phyloP scores from a whole-genome alignment of 371 early-diverging fungal genomes.

The Phascolomyces articulosus region DNA sequence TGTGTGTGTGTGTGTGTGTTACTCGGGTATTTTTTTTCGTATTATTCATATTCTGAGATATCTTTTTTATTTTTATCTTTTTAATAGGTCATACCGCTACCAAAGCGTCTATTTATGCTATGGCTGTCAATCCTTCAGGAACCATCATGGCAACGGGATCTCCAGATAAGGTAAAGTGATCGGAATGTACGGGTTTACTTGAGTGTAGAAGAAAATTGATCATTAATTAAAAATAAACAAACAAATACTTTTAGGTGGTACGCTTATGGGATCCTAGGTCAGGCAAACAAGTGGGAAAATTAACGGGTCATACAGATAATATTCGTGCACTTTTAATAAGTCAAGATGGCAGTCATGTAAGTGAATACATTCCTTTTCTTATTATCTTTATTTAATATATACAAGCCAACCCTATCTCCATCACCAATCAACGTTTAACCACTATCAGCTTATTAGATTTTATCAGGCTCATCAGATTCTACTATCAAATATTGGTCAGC shows the following conservation, averaged over 20 bases:
- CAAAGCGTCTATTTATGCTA: conserved; percentile 75
- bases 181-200: neutral
- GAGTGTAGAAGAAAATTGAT: neutral
- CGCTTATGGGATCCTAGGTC: conserved; percentile 89
- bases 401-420: too few relatives aligned
- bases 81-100: conserved; percentile 32
- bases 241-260: conserved; percentile 47
- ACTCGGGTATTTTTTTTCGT: neutral
- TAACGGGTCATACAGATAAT: conserved; percentile 94
- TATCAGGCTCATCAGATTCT: conserved; percentile 91
- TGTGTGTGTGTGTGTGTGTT: too few relatives aligned
- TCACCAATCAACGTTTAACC: neutral
- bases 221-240: neutral
- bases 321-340: conserved; percentile 87
- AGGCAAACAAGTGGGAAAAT: conserved; percentile 71
- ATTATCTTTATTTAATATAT: neutral
- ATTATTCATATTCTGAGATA: too few relatives aligned
- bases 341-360: conserved; percentile 84
- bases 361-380: conserved; percentile 11
- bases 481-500: conserved; percentile 95
- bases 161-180: conserved; percentile 77
- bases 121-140: conserved; percentile 75
- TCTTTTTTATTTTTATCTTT: neutral
- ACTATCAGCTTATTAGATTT: conserved; percentile 44
- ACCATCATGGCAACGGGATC: conserved; percentile 81